Conservation (phyloP, 805 yeast genomes). For the Priceomyces carsonii region DNA sequence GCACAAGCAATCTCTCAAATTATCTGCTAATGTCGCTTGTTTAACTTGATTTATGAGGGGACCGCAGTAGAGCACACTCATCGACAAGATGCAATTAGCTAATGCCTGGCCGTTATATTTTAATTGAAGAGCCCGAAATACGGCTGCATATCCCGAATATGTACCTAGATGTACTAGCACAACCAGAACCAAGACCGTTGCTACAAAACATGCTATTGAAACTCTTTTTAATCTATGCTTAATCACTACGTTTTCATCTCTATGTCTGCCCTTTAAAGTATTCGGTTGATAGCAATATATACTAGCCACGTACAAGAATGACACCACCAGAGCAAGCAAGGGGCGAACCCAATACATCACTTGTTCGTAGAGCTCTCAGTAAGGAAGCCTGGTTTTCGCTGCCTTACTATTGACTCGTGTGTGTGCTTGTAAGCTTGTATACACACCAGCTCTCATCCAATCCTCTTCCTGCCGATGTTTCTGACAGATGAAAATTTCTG, state of each 20-base stretch:
- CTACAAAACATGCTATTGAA: constrained; percentile 25
- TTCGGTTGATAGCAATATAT: constrained; percentile 34
- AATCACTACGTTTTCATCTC: constrained; percentile 49
- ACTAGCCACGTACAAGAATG: constrained; percentile 48
- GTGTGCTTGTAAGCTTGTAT: no score
- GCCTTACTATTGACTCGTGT: no score
- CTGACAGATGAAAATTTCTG: constrained; percentile 1
- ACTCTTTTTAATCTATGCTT: constrained; percentile 41
- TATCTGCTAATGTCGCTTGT: constrained; percentile 11
- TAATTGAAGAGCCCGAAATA: constrained; percentile 27
- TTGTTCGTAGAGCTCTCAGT: no score
- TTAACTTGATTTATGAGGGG: constrained; percentile 40
- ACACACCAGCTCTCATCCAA: constrained; percentile 1
- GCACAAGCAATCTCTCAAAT: constrained; percentile 20
- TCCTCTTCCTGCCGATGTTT: neutral
- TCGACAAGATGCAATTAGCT: neutral
- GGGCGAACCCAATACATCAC: constrained; percentile 1
- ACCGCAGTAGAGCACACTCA: constrained; percentile 27
- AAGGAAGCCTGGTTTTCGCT: no score
- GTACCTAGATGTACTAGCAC: constrained; percentile 17
- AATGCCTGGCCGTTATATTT: neutral
- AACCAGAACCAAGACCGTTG: constrained; percentile 31
- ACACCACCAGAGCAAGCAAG: constrained; percentile 30
- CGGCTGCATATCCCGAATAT: constrained; percentile 7
- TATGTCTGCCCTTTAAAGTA: constrained; percentile 17